phyloP scores from a whole-genome alignment of 1,284 basidiomycete species.

The Austropuccinia psidii region DNA sequence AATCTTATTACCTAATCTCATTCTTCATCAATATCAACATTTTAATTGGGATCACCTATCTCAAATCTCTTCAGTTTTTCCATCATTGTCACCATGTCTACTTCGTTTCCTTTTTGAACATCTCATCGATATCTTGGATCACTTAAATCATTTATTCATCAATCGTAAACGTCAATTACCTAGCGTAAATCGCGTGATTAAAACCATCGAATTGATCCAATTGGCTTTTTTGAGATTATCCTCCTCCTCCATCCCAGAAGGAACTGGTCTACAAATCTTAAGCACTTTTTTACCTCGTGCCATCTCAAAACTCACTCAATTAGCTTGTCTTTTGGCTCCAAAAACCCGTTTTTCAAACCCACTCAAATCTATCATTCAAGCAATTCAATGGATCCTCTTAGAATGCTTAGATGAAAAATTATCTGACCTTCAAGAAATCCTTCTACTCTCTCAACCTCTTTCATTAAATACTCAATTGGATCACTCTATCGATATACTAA shows the following conservation, averaged over 20 bases:
- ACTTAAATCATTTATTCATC: background rate
- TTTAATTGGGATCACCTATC: conserved; percentile 8
- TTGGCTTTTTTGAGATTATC: conserved; percentile 6
- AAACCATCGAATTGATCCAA: background rate
- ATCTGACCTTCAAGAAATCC: conserved; percentile 4
- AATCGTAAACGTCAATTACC: background rate
- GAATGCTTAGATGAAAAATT: conserved; percentile 21
- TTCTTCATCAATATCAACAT: background rate
- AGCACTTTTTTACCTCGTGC: conserved; percentile 8
- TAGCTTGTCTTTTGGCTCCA: background rate
- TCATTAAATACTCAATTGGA: background rate
- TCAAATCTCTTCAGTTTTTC: background rate
- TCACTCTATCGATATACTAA: background rate
- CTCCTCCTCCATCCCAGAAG: background rate
- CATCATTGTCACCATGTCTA: background rate
- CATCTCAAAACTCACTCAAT: conserved; percentile 14
- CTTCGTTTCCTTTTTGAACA: conserved; percentile 20
- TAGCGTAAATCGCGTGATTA: background rate
- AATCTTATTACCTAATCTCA: background rate
- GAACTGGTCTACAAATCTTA: background rate
- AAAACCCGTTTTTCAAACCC: background rate
- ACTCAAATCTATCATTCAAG: background rate
- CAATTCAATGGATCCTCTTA: conserved; percentile 11
- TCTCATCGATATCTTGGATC: conserved; percentile 3
- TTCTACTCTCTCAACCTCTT: background rate